phyloP scores from a whole-genome alignment of 2,329 filamentous ascomycete species.

The Penicillium crustosum region DNA sequence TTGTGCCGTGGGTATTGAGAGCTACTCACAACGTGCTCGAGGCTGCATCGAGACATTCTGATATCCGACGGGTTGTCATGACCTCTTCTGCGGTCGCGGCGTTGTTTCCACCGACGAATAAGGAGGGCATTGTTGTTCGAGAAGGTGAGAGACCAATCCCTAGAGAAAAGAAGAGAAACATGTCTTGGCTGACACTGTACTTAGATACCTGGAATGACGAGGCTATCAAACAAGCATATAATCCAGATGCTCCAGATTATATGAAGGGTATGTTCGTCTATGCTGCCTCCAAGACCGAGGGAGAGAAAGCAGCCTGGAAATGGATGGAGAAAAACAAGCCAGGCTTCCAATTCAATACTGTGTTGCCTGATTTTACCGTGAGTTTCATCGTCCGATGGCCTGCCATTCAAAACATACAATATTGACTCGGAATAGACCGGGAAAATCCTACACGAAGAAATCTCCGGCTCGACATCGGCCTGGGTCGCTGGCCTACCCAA shows the following conservation, averaged over 20 bases:
- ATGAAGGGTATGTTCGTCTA: conserved; percentile 37
- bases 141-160: conserved; percentile 11
- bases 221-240: conserved; percentile 39
- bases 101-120: not conserved
- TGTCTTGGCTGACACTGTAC: not conserved
- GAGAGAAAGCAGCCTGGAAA: conserved; percentile 49
- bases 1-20: conserved; percentile 9
- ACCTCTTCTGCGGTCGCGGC: conserved; percentile 21
- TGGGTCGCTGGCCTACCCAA: conserved; percentile 7
- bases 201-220: conserved; percentile 21
- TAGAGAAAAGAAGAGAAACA: not conserved
- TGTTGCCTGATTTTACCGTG: conserved; percentile 37
- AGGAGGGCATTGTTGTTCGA: conserved; percentile 8
- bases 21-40: conserved; percentile 16
- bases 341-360: conserved; percentile 45
- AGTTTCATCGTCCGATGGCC: conserved; percentile 35
- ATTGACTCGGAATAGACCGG: conserved; percentile 27
- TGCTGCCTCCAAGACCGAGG: conserved; percentile 49
- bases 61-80: conserved; percentile 20
- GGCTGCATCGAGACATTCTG: conserved; percentile 5
- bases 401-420: not conserved
- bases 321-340: conserved; percentile 48
- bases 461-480: conserved; percentile 20
- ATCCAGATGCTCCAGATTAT: conserved; percentile 28
- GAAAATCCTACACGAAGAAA: conserved; percentile 34